Evolutionary conservation across 1,139 yeast genomes (phyloP).

Genomic region (Hansenula sp.): DNA sequence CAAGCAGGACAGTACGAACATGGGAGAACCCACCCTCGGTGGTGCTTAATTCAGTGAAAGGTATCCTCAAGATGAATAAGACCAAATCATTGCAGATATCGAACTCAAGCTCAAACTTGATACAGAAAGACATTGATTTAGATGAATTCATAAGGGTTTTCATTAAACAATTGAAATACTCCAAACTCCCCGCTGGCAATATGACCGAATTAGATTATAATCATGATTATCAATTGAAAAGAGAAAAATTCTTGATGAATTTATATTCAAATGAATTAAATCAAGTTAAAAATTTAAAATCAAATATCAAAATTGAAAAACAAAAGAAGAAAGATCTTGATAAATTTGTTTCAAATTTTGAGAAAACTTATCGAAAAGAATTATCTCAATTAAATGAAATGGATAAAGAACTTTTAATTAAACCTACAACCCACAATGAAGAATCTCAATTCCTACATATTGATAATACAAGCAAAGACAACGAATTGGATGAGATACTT

Average conservation of each 20-base stretch:
- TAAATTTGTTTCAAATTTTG: conserved; percentile 9
- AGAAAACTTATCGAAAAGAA: conserved; percentile 9
- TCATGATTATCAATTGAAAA: conserved; percentile 16
- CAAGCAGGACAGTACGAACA: conserved; percentile 3
- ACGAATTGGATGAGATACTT: conserved; percentile 4
- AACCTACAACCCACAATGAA: too few species aligned
- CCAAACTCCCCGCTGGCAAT: conserved; percentile 12
- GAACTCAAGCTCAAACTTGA: background rate
- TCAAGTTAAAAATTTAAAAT: conserved; percentile 11
- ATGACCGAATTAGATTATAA: conserved; percentile 14
- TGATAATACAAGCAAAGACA: background rate
- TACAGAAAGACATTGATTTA: background rate
- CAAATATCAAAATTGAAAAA: conserved; percentile 7
- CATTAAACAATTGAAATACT: background rate
- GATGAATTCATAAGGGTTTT: conserved; percentile 12
- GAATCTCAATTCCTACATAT: background rate
- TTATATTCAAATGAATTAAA: conserved; percentile 15
- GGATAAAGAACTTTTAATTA: background rate
- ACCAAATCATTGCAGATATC: conserved; percentile 8
- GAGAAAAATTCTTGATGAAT: conserved; percentile 13
- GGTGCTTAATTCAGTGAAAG: conserved; percentile 3
- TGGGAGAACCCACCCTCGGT: conserved; percentile 13
- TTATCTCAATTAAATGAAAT: conserved; percentile 7
- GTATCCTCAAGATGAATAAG: conserved; percentile 12
- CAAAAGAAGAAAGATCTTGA: conserved; percentile 7